Evolutionary conservation across 148 eudicot genomes (phyloP).

Genomic region (Selenicereus undatus): DNA sequence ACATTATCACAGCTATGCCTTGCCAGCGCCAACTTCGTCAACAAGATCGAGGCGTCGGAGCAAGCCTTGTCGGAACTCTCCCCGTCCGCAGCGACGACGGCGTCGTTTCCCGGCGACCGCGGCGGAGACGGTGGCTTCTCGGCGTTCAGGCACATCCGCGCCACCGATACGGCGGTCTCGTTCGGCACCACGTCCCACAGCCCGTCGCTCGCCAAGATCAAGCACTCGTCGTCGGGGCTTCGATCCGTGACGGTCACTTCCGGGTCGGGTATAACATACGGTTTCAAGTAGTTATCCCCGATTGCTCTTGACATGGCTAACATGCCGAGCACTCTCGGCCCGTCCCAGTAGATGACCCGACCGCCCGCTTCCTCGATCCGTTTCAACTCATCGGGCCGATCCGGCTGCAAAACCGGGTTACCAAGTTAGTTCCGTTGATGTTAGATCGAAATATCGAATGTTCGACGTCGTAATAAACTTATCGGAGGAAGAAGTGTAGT

Average conservation of each 20-base stretch:
- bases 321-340: conserved; percentile 71
- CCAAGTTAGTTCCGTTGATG: neutral
- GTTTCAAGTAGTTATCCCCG: conserved; percentile 79
- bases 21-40: conserved; percentile 60
- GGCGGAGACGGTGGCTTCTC: conserved; percentile 48
- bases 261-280: conserved; percentile 74
- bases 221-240: conserved; percentile 59
- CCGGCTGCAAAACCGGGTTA: conserved; percentile 43
- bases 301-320: conserved; percentile 88
- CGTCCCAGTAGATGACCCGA: conserved; percentile 84
- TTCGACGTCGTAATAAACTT: neutral
- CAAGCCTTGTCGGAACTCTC: conserved; percentile 60
- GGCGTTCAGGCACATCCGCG: conserved; percentile 62
- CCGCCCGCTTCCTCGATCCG: conserved; percentile 77
- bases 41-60: conserved; percentile 46
- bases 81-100: conserved; percentile 22
- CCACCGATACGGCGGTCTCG: conserved; percentile 65
- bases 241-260: conserved; percentile 74
- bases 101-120: conserved; percentile 37
- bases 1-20: conserved; percentile 57
- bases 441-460: neutral
- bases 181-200: conserved; percentile 86
- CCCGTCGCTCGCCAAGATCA: conserved; percentile 78
- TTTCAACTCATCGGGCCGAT: conserved; percentile 64
- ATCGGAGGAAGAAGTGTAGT: neutral